Base-by-base conservation (phyloP, 1,284 basidiomycete species). In the Omphalotus olearius region DNA sequence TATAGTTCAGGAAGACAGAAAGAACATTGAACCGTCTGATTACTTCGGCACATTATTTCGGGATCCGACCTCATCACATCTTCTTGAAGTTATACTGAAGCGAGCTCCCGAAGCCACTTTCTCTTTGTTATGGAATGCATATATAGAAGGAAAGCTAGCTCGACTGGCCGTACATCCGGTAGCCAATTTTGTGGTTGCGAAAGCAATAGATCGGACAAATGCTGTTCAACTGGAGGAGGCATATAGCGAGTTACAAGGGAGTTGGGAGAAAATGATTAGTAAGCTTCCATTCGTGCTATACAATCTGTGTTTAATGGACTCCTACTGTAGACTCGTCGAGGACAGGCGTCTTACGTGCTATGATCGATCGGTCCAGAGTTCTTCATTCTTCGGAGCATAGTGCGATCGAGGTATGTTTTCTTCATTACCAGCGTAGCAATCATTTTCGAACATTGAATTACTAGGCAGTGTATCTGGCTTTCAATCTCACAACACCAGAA, bases 141-240 rank as follows among this genome's bases (percentile, higher is more conserved):
- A 96, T 68, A 88, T 98, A 62, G 66, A 70, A 43, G 78, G 82
- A 18, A 90, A 86, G 58, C 70, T 95, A 38, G 68, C 77, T 5
- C 82, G 85, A 55, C 72, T 96, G 23, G 82, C 88, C 4, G 70
- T 76, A 10, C 94, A 98, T 67, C 92, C 93, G 1, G 89, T 93
- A 2, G 91, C 90, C 18, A 97, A 97, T 64, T 98, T 93, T 61
- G 92, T 96, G 14, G 76, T 93, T 5, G 88, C 92, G 0, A 88
- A 83, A 62, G 88, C 85, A 0, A 58, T 95, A 13, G 78, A 80
- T 46, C 74, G 89, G 37, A 65, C 85, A 16, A 73, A 76, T 26
- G 67, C 66, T 6, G 67, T 71, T 4, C 79, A 86, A 55, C 64
- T 96, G n/a, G 57, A 57, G 1, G 64, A 62, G 16, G 64, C 66